These are phyloP conservation scores for Taphrina populina DNA, from an alignment of 1,139 yeast genomes.

Conservation along the genomic window DNA sequence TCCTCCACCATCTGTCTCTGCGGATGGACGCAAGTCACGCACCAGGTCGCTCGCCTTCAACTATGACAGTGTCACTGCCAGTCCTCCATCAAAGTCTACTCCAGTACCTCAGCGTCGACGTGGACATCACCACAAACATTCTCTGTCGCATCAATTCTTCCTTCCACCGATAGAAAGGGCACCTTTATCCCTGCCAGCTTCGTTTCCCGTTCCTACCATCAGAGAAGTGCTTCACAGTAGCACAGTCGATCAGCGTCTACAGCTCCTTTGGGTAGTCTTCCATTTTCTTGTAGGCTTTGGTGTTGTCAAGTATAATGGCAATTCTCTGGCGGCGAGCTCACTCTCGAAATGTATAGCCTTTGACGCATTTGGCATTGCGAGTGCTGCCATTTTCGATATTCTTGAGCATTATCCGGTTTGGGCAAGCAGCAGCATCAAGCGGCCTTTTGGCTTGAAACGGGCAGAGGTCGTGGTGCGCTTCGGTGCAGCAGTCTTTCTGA, in stretches of 20 bases:
- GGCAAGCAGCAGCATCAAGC: conserved; percentile 76
- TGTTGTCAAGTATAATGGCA: conserved; percentile 58
- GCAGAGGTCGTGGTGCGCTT: conserved; percentile 84
- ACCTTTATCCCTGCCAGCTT: conserved; percentile 69
- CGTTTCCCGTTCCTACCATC: conserved; percentile 74
- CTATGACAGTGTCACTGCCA: conserved; percentile 13
- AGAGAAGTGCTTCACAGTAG: conserved; percentile 51
- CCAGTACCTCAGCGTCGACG: conserved; percentile 26
- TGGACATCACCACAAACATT: conserved; percentile 62
- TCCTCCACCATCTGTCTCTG: conserved; percentile 4
- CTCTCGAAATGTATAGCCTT: conserved; percentile 83
- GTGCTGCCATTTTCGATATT: conserved; percentile 69
- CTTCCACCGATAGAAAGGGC: conserved; percentile 83
- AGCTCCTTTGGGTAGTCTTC: conserved; percentile 63
- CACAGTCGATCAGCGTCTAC: conserved; percentile 51
- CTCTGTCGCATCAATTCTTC: conserved; percentile 94
- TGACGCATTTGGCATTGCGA: conserved; percentile 76
- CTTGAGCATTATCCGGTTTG: conserved; percentile 90
- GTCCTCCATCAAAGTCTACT: conserved; percentile 17
- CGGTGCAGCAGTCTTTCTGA: conserved; percentile 76
- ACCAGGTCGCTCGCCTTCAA: conserved; percentile 15
- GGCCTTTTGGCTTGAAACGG: conserved; percentile 89
- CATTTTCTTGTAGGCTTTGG: conserved; percentile 60
- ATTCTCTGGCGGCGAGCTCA: conserved; percentile 65
- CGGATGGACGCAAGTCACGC: conserved; percentile 4